Evolutionary conservation across 495 filamentous ascomycete species (phyloP).

Genomic region (Aspergillus campestris): DNA sequence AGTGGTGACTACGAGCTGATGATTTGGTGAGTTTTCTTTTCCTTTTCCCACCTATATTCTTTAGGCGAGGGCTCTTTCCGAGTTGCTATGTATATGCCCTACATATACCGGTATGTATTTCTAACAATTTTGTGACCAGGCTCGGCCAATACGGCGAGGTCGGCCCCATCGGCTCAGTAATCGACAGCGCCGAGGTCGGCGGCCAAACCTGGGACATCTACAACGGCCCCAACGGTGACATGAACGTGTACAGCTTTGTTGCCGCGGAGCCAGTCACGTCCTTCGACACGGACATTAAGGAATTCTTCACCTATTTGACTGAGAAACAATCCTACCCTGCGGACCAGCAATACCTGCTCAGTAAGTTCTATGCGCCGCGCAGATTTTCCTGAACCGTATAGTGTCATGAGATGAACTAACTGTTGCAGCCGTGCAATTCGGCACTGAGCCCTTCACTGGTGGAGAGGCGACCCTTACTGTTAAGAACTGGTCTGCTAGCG

Average conservation of each 20-base stretch:
- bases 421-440: constrained; percentile 29
- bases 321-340: constrained; percentile 28
- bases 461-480: constrained; percentile 13
- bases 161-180: constrained; percentile 32
- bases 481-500: constrained; percentile 11
- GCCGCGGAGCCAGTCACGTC: constrained; percentile 18
- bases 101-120: too few relatives aligned
- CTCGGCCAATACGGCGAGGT: constrained; percentile 26
- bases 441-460: constrained; percentile 38
- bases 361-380: constrained; percentile 19
- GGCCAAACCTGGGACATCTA: constrained; percentile 31
- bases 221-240: constrained; percentile 26
- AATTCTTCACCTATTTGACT: constrained; percentile 35
- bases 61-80: neutral
- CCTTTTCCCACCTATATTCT: neutral
- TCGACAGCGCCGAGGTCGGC: constrained; percentile 20
- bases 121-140: constrained; percentile 10
- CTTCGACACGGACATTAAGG: constrained; percentile 31
- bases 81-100: neutral
- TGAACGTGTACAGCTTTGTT: constrained; percentile 41
- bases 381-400: neutral
- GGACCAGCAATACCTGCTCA: constrained; percentile 34
- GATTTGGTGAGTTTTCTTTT: constrained; percentile 32
- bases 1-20: constrained; percentile 43
- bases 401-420: neutral